phyloP scores from a whole-genome alignment of 2,329 filamentous ascomycete species.

The Lasiodiplodia sp. region DNA sequence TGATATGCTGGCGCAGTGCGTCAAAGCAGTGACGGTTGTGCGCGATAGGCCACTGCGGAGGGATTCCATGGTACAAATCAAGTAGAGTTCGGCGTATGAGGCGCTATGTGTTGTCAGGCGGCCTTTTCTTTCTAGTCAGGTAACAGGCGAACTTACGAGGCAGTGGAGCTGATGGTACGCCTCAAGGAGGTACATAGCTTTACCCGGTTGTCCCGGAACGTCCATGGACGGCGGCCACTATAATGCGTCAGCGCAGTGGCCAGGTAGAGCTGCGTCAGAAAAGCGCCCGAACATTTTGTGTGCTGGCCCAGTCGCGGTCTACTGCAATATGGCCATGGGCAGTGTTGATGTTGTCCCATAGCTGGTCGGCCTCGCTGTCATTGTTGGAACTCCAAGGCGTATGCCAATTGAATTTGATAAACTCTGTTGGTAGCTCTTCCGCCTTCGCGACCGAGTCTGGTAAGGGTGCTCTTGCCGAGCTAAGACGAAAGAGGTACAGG shows the following conservation, averaged over 20 bases:
- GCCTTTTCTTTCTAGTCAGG: neutral
- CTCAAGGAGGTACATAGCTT: conserved; percentile 12
- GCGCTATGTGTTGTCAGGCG: neutral
- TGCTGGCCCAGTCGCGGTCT: neutral
- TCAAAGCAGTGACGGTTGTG: conserved; percentile 15
- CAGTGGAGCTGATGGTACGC: conserved; percentile 21
- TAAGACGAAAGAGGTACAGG: neutral
- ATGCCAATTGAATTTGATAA: conserved; percentile 7
- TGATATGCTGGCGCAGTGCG: conserved; percentile 4
- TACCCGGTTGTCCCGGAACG: neutral
- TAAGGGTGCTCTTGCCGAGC: neutral
- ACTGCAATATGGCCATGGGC: conserved; percentile 19
- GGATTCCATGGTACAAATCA: neutral
- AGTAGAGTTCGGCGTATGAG: conserved; percentile 3
- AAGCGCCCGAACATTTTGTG: neutral
- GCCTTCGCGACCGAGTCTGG: neutral
- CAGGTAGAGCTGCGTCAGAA: too few species aligned
- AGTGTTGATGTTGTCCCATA: conserved; percentile 16
- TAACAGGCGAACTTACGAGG: neutral
- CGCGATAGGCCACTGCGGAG: neutral
- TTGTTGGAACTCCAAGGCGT: conserved; percentile 18
- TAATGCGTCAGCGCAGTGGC: neutral
- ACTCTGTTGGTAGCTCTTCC: neutral
- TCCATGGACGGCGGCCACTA: conserved; percentile 7
- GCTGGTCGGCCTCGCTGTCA: conserved; percentile 6